Evolutionary conservation across 495 filamentous ascomycete genomes (phyloP).

Genomic region (Tuber microsphaerosporum): DNA sequence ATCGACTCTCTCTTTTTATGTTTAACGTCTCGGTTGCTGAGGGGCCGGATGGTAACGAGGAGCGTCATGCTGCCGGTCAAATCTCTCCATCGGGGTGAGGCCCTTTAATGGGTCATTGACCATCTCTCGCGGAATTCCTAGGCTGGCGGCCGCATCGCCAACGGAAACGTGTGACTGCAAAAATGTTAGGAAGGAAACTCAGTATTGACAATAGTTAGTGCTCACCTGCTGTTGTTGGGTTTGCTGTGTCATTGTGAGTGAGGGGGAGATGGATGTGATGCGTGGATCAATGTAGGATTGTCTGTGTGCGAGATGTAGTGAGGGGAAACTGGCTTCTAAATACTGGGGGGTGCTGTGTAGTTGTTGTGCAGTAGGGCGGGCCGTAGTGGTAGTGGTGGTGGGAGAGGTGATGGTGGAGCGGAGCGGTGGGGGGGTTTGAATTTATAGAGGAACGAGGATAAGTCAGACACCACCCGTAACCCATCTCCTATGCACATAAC

Average conservation of each 20-base stretch:
- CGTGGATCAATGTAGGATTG: background rate
- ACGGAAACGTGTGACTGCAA: background rate
- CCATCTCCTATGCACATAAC: background rate
- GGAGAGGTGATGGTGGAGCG: background rate
- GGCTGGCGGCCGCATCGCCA: background rate
- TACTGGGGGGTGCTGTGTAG: background rate
- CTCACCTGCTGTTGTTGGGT: background rate
- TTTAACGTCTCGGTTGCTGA: no score
- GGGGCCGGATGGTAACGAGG: background rate
- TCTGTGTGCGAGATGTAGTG: no score
- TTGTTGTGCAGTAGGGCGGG: background rate
- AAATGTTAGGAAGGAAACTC: background rate
- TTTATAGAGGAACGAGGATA: background rate
- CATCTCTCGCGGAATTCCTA: background rate
- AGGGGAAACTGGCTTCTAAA: background rate
- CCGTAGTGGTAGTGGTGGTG: background rate
- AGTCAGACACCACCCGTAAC: background rate
- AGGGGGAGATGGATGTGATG: background rate
- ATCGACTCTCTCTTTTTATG: background rate
- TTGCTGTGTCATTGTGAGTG: background rate
- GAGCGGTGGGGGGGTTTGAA: no score
- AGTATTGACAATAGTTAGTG: background rate
- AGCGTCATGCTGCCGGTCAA: fast-evolving
- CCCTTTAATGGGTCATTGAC: background rate
- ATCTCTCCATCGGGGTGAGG: background rate